phyloP scores from a whole-genome alignment of 345 rosid genomes.

The Rhodamnia argentea region DNA sequence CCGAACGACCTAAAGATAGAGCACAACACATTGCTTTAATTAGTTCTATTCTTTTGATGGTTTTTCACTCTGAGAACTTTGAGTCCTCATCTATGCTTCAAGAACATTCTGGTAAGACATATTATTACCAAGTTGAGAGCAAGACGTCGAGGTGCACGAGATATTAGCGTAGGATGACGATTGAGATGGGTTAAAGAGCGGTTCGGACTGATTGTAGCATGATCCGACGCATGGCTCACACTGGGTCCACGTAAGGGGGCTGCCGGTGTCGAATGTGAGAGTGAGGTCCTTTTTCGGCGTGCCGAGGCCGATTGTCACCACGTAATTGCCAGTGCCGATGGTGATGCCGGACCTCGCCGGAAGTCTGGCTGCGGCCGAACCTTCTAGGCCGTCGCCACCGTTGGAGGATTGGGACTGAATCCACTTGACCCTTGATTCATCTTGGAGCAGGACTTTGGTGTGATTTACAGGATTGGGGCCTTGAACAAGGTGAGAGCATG shows the following conservation, averaged over 20 bases:
- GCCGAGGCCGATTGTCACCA: slow-evolving; percentile 11
- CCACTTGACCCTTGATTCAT: not conserved
- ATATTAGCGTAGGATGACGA: slow-evolving; percentile 11
- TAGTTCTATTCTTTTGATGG: not conserved
- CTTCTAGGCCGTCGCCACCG: not conserved
- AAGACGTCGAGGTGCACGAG: not conserved
- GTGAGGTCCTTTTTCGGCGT: not conserved
- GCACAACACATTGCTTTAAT: not conserved
- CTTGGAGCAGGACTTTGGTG: not conserved
- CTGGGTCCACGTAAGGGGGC: slow-evolving; percentile 23
- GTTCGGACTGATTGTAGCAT: slow-evolving; percentile 11
- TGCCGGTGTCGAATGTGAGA: slow-evolving; percentile 16
- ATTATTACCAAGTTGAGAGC: not conserved
- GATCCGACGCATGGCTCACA: slow-evolving; percentile 6
- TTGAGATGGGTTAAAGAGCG: slow-evolving; percentile 5
- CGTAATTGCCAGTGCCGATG: not conserved
- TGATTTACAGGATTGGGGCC: not conserved
- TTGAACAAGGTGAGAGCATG: not conserved
- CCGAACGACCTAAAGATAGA: not conserved
- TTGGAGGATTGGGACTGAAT: not conserved
- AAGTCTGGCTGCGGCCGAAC: not conserved
- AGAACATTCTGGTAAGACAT: not conserved
- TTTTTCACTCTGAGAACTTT: not conserved
- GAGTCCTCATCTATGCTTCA: too few species aligned
- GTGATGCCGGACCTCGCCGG: not conserved